Conservation (phyloP, 768 basidiomycete genomes). For the Lentinula guzmanii region DNA sequence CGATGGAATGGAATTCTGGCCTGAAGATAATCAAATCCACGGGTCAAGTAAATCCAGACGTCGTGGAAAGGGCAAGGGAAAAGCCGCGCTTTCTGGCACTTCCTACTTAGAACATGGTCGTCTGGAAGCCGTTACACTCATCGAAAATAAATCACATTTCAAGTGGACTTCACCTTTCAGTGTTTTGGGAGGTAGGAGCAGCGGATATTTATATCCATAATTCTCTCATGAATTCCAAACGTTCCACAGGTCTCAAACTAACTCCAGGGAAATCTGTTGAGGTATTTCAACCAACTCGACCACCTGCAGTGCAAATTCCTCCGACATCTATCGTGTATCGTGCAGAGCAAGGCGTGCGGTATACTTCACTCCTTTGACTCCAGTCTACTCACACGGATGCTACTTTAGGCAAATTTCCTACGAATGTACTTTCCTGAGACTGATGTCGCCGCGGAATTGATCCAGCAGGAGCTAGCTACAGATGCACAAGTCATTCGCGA, state of each 20-base stretch:
- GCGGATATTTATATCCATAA: background rate
- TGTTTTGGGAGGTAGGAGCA: slow-evolving; percentile 20
- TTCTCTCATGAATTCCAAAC: background rate
- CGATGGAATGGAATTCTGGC: slow-evolving; percentile 80
- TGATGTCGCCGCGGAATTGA: slow-evolving; percentile 64
- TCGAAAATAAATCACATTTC: slow-evolving; percentile 33
- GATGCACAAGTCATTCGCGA: slow-evolving; percentile 31
- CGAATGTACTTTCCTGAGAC: slow-evolving; percentile 67
- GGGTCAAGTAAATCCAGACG: slow-evolving; percentile 5
- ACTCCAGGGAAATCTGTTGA: slow-evolving; percentile 26
- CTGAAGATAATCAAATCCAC: slow-evolving; percentile 39
- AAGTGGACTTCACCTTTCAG: slow-evolving; percentile 46
- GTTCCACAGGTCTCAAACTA: slow-evolving; percentile 1
- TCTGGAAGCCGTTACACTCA: slow-evolving; percentile 50
- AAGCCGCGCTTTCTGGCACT: slow-evolving; percentile 29
- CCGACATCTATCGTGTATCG: slow-evolving; percentile 36
- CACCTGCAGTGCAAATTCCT: slow-evolving; percentile 23
- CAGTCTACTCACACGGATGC: background rate
- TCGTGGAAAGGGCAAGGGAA: slow-evolving; percentile 21
- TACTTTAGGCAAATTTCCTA: slow-evolving; percentile 59
- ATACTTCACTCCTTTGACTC: background rate
- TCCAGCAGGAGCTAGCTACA: slow-evolving; percentile 47
- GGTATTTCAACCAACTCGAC: slow-evolving; percentile 56
- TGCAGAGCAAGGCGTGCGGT: slow-evolving; percentile 61
- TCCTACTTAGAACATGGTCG: slow-evolving; percentile 54